phyloP scores from a whole-genome alignment of 2,329 filamentous ascomycete genomes.

The Apiospora saccharicola region DNA sequence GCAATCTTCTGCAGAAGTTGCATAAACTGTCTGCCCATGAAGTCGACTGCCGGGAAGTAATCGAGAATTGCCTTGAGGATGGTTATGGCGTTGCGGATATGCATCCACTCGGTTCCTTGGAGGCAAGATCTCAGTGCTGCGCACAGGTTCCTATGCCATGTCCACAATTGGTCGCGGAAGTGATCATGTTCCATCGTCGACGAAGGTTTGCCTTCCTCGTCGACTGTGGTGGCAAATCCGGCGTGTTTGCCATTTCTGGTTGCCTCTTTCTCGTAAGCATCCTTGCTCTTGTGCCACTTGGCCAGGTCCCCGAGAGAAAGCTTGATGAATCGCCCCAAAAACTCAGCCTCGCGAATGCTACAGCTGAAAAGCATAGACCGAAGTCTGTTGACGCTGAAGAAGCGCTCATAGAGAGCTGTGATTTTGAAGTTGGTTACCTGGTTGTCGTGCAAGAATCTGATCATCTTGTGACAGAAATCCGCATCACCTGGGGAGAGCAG shows the following conservation, averaged over 20 bases:
- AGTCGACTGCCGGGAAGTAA: constrained; percentile 87
- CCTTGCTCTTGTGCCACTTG: constrained; percentile 82
- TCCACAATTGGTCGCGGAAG: constrained; percentile 84
- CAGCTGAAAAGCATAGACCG: constrained; percentile 86
- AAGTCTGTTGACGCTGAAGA: constrained; percentile 85
- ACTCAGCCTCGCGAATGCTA: constrained; percentile 89
- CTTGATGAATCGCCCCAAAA: constrained; percentile 89
- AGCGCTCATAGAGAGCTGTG: constrained; percentile 80
- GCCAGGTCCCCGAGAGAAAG: constrained; percentile 81
- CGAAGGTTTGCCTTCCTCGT: constrained; percentile 73
- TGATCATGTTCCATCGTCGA: constrained; percentile 82
- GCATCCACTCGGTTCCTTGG: constrained; percentile 89
- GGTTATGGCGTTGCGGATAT: constrained; percentile 94
- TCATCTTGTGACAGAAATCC: constrained; percentile 85
- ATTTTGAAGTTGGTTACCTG: constrained; percentile 88
- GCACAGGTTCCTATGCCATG: constrained; percentile 88
- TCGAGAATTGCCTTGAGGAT: constrained; percentile 82
- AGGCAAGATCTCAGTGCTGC: constrained; percentile 83
- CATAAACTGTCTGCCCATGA: constrained; percentile 76
- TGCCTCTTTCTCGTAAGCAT: constrained; percentile 82
- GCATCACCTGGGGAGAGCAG: constrained; percentile 86
- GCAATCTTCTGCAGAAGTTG: constrained; percentile 72
- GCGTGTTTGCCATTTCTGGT: constrained; percentile 67
- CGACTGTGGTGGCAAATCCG: constrained; percentile 80
- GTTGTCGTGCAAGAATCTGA: constrained; percentile 86